phyloP scores from a whole-genome alignment of 2,329 filamentous ascomycete species.

The Penicillium rolfsii region DNA sequence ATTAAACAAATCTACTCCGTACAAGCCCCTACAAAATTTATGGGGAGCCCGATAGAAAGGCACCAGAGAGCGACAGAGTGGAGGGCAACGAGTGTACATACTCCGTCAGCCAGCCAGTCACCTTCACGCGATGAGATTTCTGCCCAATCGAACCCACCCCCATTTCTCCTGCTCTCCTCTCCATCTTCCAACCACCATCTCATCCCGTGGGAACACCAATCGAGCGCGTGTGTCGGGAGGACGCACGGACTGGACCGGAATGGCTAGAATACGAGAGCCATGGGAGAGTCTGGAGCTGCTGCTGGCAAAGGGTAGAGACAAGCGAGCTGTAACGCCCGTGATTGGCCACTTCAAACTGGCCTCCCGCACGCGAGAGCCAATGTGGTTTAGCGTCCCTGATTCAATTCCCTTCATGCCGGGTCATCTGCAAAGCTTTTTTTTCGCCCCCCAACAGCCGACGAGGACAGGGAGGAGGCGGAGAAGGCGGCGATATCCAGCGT shows the following conservation, averaged over 20 bases:
- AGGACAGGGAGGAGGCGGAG: not conserved
- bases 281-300: conserved; percentile 12
- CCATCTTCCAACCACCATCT: not conserved
- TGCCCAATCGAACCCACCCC: conserved; percentile 10
- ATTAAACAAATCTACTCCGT: not conserved
- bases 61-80: not conserved
- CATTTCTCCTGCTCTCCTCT: not conserved
- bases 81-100: not conserved
- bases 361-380: conserved; percentile 9
- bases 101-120: not conserved
- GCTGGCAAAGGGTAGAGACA: conserved; percentile 21
- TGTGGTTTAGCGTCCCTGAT: not conserved
- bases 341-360: conserved; percentile 17
- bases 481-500: not conserved
- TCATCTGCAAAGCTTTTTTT: conserved; percentile 13
- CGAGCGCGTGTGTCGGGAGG: conserved; percentile 4
- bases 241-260: conserved; percentile 29
- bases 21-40: not conserved
- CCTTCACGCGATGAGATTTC: conserved; percentile 17
- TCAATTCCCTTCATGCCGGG: conserved; percentile 5
- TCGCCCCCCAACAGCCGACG: conserved; percentile 4
- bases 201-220: conserved; percentile 10
- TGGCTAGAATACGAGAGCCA: conserved; percentile 28
- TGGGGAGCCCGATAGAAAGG: not conserved
- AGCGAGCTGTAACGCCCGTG: conserved; percentile 20